phyloP scores from a whole-genome alignment of 1,139 yeast species.

The Pichia sp. region DNA sequence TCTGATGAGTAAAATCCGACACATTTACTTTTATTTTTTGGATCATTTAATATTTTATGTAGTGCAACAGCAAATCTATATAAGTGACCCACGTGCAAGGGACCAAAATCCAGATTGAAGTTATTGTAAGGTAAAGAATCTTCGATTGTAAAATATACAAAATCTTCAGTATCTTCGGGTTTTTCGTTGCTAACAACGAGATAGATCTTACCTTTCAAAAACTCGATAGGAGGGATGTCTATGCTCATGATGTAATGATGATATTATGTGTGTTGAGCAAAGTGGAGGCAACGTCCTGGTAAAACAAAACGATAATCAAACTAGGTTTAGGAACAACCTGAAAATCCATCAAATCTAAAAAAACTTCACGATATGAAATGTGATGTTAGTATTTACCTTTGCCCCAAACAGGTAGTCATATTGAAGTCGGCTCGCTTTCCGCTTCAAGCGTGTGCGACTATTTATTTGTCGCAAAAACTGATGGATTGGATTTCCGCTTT shows the following conservation, averaged over 20 bases:
- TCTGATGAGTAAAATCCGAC: constrained; percentile 85
- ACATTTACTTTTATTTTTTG: constrained; percentile 77
- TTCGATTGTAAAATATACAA: constrained; percentile 87
- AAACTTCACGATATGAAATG: background rate
- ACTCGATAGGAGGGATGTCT: constrained; percentile 30
- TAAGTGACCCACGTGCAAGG: constrained; percentile 84
- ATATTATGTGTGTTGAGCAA: background rate
- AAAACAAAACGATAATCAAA: background rate
- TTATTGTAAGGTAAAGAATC: constrained; percentile 87
- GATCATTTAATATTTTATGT: constrained; percentile 85
- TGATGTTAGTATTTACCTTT: constrained; percentile 3
- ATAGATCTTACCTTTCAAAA: constrained; percentile 55
- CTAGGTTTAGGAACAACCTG: background rate
- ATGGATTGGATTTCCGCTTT: background rate
- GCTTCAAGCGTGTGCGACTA: background rate
- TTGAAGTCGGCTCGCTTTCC: background rate
- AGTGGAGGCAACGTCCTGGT: background rate
- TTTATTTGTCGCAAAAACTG: background rate
- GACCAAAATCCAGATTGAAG: constrained; percentile 94
- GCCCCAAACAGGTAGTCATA: constrained; percentile 4
- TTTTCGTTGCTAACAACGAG: constrained; percentile 80
- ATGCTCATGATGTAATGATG: background rate
- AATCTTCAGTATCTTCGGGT: constrained; percentile 70
- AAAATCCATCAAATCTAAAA: background rate
- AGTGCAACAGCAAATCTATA: constrained; percentile 92